A percentile compares a stretch with the other conserved stretches of the same genome.
Evolutionary conservation across 1,284 basidiomycete species (phyloP).

Genomic region (Schizophyllum amplum): DNA sequence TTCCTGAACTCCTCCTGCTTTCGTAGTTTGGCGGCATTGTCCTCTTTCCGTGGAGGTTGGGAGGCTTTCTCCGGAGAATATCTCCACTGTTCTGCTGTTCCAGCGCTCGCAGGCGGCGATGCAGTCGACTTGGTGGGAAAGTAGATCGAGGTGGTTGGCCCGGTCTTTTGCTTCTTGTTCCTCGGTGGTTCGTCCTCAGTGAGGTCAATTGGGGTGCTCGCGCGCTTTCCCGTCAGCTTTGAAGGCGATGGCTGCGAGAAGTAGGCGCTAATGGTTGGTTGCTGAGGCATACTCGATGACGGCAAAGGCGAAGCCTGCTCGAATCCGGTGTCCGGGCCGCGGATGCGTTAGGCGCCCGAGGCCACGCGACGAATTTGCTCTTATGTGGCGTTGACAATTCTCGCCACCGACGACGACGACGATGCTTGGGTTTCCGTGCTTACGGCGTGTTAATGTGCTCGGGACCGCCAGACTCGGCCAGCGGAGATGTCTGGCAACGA

Average conservation of each 20-base stretch:
- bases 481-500: conserved; percentile 22
- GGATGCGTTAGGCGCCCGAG: neutral
- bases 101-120: neutral
- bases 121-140: neutral
- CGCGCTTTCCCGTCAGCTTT: neutral
- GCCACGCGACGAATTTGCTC: neutral
- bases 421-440: neutral
- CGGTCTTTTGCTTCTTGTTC: neutral
- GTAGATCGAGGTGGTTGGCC: neutral
- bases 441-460: neutral
- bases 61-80: conserved; percentile 22
- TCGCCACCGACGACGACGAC: neutral
- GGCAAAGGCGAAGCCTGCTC: neutral
- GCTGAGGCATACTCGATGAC: neutral
- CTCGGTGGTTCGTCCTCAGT: neutral
- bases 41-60: conserved; percentile 3
- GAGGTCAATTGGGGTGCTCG: neutral
- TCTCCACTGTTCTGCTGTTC: conserved; percentile 26
- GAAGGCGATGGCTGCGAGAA: neutral
- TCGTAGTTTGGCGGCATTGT: neutral
- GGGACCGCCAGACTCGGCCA: conserved; percentile 6
- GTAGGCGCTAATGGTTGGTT: neutral
- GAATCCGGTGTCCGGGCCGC: neutral
- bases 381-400: neutral
- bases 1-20: conserved; percentile 16